phyloP scores from a whole-genome alignment of 1,139 yeast species.

The Yamadazyma conglobata region DNA sequence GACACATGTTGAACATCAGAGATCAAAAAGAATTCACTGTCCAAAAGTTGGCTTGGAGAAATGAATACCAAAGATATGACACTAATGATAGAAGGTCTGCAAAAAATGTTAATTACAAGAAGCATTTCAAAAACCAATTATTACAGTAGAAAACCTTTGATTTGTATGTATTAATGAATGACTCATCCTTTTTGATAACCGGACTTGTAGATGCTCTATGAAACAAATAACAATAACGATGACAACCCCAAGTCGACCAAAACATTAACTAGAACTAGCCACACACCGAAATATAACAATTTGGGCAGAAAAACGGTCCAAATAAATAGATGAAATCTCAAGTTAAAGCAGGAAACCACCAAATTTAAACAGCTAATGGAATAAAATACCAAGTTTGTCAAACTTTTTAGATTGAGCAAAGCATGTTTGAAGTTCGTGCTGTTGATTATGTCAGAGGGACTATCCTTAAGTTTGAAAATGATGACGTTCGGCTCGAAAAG shows the following conservation, averaged over 20 bases:
- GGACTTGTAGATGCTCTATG: too few species aligned
- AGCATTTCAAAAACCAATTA: constrained; percentile 86
- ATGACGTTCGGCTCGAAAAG: constrained; percentile 30
- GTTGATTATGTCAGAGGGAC: constrained; percentile 9
- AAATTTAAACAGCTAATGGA: constrained; percentile 56
- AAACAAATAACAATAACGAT: not conserved
- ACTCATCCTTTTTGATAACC: not conserved
- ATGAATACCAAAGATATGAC: constrained; percentile 64
- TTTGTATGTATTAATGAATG: constrained; percentile 3
- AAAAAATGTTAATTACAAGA: constrained; percentile 82
- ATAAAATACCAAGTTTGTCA: constrained; percentile 49
- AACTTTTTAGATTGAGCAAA: constrained; percentile 26
- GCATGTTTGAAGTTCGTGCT: constrained; percentile 19
- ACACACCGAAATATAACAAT: constrained; percentile 71
- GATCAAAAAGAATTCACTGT: constrained; percentile 54
- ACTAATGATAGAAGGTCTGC: constrained; percentile 73
- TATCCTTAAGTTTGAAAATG: constrained; percentile 13
- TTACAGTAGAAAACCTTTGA: constrained; percentile 52
- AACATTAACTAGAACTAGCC: constrained; percentile 59
- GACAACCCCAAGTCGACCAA: constrained; percentile 31
- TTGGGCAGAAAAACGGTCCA: constrained; percentile 99
- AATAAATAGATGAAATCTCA: constrained; percentile 83
- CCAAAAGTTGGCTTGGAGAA: constrained; percentile 77
- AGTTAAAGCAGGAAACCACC: constrained; percentile 63
- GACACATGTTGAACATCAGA: constrained; percentile 57